Percentiles rank a stretch among this genome's conserved stretches.
phyloP scores from a whole-genome alignment of 305 asterid genomes.

The Rubia peregrina region DNA sequence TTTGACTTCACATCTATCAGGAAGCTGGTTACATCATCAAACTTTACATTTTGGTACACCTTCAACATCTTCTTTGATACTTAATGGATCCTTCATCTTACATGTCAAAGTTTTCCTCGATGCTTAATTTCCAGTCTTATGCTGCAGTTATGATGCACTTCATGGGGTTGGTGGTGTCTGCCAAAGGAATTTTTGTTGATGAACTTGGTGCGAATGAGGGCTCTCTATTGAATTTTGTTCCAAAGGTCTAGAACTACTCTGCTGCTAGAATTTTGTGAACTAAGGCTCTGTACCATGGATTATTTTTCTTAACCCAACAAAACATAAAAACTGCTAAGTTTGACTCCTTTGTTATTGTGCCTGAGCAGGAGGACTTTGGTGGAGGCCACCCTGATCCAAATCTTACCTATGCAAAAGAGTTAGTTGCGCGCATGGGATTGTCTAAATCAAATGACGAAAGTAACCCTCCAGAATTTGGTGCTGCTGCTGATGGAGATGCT shows the following conservation, averaged over 20 bases:
- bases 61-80: conserved; percentile 2
- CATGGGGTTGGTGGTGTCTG: conserved; percentile 98
- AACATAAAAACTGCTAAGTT: conserved; percentile 4
- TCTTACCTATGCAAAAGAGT: conserved; percentile 93
- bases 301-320: neutral
- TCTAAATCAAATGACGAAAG: conserved; percentile 50
- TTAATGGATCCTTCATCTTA: neutral
- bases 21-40: conserved; percentile 25
- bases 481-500: conserved; percentile 99
- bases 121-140: neutral
- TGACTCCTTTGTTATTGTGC: conserved; percentile 16
- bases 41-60: conserved; percentile 28
- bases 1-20: conserved; percentile 29
- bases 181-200: conserved; percentile 85
- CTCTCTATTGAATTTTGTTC: conserved; percentile 82
- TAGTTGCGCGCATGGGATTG: conserved; percentile 96
- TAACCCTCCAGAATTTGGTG: conserved; percentile 98
- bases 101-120: neutral
- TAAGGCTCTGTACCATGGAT: neutral
- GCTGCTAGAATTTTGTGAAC: conserved; percentile 1
- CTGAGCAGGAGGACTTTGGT: conserved; percentile 93
- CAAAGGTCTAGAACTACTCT: conserved; percentile 49
- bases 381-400: conserved; percentile 99
- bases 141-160: conserved; percentile 81
- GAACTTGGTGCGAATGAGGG: conserved; percentile 93